Conservation (phyloP, 2,329 filamentous ascomycete genomes). For the Stenocarpella maydis region DNA sequence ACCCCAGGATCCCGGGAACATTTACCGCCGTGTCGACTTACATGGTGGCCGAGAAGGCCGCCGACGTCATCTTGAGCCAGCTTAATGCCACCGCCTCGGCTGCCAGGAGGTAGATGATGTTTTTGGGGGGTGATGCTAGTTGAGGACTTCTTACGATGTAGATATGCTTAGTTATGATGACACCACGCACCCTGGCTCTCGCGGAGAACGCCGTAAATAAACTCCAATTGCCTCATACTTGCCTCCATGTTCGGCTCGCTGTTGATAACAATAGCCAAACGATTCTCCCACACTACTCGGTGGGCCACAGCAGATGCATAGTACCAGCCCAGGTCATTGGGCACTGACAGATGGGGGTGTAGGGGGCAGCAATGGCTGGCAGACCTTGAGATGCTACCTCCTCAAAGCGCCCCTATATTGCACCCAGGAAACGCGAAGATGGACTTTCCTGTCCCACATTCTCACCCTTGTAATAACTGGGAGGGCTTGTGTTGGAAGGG, state of each 20-base stretch:
- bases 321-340: background rate
- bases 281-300: no score
- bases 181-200: background rate
- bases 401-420: no score
- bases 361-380: no score
- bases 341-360: no score
- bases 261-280: no score
- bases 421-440: no score
- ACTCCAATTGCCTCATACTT: background rate
- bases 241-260: background rate
- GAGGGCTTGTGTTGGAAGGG: no score
- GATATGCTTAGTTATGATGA: background rate
- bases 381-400: no score
- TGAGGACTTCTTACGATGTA: background rate
- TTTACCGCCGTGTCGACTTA: conserved; percentile 23
- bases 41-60: conserved; percentile 25
- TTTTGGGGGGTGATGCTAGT: background rate
- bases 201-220: background rate
- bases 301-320: no score
- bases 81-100: background rate
- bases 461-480: no score
- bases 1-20: conserved; percentile 4
- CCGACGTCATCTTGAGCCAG: conserved; percentile 14
- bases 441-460: no score
- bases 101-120: background rate